These are phyloP conservation scores for Candida sonorensis DNA, from an alignment of 805 yeast genomes.

Conservation along the genomic window DNA sequence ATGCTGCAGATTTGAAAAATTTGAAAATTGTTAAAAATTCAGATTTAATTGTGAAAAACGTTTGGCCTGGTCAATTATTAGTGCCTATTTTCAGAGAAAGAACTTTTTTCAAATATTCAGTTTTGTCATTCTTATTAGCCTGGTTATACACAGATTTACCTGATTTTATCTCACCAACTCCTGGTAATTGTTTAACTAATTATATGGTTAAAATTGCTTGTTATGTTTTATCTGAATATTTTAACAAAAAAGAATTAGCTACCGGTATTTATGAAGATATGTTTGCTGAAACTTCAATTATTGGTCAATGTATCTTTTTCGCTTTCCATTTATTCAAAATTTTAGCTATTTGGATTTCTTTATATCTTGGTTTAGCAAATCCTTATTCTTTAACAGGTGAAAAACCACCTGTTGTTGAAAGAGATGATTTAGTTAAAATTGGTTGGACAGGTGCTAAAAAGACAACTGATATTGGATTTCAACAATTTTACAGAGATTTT, in stretches of 20 bases:
- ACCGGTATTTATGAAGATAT: constrained; percentile 43
- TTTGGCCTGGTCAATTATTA: constrained; percentile 89
- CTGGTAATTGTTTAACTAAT: constrained; percentile 77
- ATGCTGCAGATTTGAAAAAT: constrained; percentile 45
- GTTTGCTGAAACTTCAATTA: constrained; percentile 29
- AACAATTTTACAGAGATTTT: constrained; percentile 57
- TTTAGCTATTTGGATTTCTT: constrained; percentile 43
- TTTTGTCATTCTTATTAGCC: constrained; percentile 34
- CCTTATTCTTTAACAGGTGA: constrained; percentile 50
- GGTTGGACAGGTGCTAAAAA: constrained; percentile 97
- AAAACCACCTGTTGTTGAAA: constrained; percentile 30
- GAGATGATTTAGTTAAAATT: constrained; percentile 51
- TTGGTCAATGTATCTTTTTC: constrained; percentile 65
- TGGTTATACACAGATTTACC: constrained; percentile 97
- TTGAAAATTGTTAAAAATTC: constrained; percentile 39
- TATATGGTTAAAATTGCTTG: constrained; percentile 33
- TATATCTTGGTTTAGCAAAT: constrained; percentile 71
- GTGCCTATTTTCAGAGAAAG: constrained; percentile 62
- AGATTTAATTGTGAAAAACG: constrained; percentile 48
- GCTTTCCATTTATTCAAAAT: constrained; percentile 63
- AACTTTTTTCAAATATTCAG: constrained; percentile 32
- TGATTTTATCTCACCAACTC: constrained; percentile 83
- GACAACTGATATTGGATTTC: constrained; percentile 63
- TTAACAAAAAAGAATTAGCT: constrained; percentile 39
- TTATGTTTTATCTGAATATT: constrained; percentile 20